Conservation (phyloP, 306 rosid genomes). For the Coriaria nepalensis region DNA sequence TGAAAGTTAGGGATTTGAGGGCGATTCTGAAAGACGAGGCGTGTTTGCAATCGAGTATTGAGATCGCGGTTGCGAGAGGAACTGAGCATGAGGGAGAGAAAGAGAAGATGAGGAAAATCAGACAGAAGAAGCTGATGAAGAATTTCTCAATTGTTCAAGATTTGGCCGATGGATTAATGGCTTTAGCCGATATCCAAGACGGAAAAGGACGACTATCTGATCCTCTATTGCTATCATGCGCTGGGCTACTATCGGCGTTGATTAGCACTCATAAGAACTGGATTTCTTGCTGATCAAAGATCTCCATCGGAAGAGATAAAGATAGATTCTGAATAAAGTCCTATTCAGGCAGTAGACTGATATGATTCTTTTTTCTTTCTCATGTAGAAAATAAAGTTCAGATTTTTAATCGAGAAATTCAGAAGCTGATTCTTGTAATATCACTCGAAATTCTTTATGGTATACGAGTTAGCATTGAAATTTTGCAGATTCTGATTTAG, state of each 20-base stretch:
- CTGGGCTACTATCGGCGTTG: constrained; percentile 67
- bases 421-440: too few species aligned
- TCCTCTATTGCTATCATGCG: constrained; percentile 41
- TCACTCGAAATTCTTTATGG: too few species aligned
- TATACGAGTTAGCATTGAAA: too few species aligned
- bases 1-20: constrained; percentile 51
- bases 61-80: constrained; percentile 23
- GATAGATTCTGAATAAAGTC: too few species aligned
- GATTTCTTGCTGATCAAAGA: constrained; percentile 44
- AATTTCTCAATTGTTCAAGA: constrained; percentile 71
- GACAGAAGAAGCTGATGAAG: constrained; percentile 56
- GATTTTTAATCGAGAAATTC: too few species aligned
- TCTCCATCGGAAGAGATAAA: too few species aligned
- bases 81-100: constrained; percentile 24
- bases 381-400: too few species aligned
- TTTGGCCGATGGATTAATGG: constrained; percentile 70
- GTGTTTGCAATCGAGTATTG: constrained; percentile 38
- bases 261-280: constrained; percentile 87
- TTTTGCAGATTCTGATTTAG: too few species aligned
- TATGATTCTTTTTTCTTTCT: too few species aligned
- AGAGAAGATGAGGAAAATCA: constrained; percentile 29
- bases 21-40: constrained; percentile 37
- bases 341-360: too few species aligned
- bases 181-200: constrained; percentile 58
- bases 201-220: constrained; percentile 44